A percentile compares a stretch with the other conserved stretches of the same genome.
phyloP scores from a whole-genome alignment of 495 filamentous ascomycete species.

The Neurospora sp. region DNA sequence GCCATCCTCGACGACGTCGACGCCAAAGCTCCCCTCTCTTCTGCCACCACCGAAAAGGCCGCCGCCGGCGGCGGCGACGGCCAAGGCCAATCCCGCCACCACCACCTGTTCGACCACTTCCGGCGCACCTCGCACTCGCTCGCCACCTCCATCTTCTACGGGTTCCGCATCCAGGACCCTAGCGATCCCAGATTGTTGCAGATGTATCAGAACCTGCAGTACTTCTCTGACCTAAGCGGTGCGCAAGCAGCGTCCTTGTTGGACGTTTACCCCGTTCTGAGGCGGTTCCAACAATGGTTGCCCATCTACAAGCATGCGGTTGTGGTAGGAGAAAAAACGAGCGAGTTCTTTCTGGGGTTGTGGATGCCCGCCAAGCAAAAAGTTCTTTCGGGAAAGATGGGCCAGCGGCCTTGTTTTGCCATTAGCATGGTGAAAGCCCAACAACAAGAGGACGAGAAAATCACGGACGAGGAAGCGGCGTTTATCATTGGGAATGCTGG shows the following conservation, averaged over 20 bases:
- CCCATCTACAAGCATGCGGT: neutral
- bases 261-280: constrained; percentile 8
- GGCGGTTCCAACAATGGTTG: constrained; percentile 16
- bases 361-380: constrained; percentile 3
- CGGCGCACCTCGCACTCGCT: constrained; percentile 32
- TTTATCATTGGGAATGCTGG: constrained; percentile 23
- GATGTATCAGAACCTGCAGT: constrained; percentile 9
- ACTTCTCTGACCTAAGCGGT: neutral
- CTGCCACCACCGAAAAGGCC: neutral
- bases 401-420: constrained; percentile 6
- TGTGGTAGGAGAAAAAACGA: neutral
- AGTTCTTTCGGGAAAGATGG: neutral
- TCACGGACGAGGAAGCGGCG: constrained; percentile 14
- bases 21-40: neutral
- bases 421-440: constrained; percentile 10
- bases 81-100: too few relatives aligned
- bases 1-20: constrained; percentile 14
- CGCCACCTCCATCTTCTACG: constrained; percentile 34
- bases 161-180: constrained; percentile 25
- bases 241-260: neutral
- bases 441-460: constrained; percentile 10
- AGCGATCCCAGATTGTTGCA: constrained; percentile 30
- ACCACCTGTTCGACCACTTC: constrained; percentile 10
- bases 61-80: too few relatives aligned
- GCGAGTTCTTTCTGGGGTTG: neutral